Evolutionary conservation across 495 filamentous ascomycete genomes (phyloP), one percentile per base, ranked within the genome.

Genomic region (Cetradonia linearis): DNA sequence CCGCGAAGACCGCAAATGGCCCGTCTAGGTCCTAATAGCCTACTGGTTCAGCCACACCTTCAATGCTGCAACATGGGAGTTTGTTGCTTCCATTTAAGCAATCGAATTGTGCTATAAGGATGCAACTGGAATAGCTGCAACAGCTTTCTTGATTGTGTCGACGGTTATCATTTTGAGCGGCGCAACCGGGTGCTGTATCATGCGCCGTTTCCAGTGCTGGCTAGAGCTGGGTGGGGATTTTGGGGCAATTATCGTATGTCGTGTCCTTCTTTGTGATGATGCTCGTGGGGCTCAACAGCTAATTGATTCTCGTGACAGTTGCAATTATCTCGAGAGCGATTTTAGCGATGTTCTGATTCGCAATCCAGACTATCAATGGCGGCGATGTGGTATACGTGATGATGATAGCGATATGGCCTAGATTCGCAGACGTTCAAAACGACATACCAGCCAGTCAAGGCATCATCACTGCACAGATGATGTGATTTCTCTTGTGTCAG

Each of bases 301-400:
- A 34, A 40, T 53, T 20, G 10, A 23, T 20, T 30, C 44, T 23
- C 14, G 5, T 25, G 5, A 42, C 30, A 64, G 78, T 88, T 63
- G 76, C 79, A 28, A 85, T 87, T 54, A 71, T 87, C 11, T 85
- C 82, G 0, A 78, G 86, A n/a, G 74, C 79, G 0, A 81, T 87
- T 58, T 75, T 87, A 6, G 85, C 84, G 9, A 71, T 86, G 65
- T 87, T 88, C 71, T 88, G 86, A 85, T 82, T 86, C 30, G 83
- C 82, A 16, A 86, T 89, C 55, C 81, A 87, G 66, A 79, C 82
- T 30, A 79, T 80, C 57, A 86, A 83, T 63, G 85, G 85, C 10
- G 83, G 81, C 0, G 81, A 84, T 63, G 78, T 81, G 28, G 74
- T 86, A 31, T 78, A 77, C 2, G 81, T 84, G 50, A 86, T 87